Conservation (phyloP, 1,284 basidiomycete species). For the Sporisorium graminicola region DNA sequence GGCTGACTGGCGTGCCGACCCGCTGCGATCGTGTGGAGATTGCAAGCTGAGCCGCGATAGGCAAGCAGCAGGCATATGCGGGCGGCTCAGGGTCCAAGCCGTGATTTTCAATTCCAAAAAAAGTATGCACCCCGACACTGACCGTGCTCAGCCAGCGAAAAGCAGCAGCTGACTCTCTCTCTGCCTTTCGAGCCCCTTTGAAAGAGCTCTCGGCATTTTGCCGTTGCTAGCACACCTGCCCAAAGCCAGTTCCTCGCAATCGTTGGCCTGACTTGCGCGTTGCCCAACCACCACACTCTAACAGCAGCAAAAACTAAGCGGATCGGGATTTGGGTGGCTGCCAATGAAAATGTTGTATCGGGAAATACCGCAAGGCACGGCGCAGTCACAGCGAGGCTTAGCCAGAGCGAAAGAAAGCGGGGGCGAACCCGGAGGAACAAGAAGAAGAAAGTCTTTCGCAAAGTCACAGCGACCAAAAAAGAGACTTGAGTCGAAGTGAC, state of each 20-base stretch:
- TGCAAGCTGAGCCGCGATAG: constrained; percentile 8
- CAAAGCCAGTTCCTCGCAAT: background rate
- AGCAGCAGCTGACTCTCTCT: background rate
- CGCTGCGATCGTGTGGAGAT: constrained; percentile 10
- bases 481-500: background rate
- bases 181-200: background rate
- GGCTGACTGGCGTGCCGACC: background rate
- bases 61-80: background rate
- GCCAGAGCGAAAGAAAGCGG: background rate
- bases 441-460: constrained; percentile 1
- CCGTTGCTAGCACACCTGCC: background rate
- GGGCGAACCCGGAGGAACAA: constrained; percentile 7
- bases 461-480: too few relatives aligned
- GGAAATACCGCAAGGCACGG: background rate
- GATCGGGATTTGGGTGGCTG: background rate
- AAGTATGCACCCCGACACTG: constrained; percentile 7
- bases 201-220: background rate
- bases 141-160: constrained; percentile 2
- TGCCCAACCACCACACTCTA: background rate
- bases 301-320: background rate
- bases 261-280: background rate
- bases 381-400: background rate
- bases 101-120: background rate
- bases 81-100: constrained; percentile 9
- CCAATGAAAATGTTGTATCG: background rate